These are phyloP conservation scores for Helotiales sp. DNA, from an alignment of 2,329 filamentous ascomycete species.

Conservation along the genomic window DNA sequence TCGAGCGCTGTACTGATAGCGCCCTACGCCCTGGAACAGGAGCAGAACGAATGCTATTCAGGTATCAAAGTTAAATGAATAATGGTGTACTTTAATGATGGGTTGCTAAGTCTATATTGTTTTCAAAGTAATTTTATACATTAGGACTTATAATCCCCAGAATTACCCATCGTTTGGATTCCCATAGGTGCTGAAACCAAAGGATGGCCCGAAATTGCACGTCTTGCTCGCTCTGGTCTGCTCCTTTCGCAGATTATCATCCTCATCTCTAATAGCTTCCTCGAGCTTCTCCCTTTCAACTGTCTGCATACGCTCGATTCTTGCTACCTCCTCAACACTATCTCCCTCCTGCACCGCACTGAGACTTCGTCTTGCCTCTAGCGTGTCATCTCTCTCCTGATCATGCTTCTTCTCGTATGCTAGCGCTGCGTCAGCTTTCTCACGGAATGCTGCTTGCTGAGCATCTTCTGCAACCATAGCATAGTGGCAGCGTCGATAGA, in stretches of 20 bases:
- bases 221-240: constrained; percentile 17
- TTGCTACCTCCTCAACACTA: constrained; percentile 13
- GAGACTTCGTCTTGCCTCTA: constrained; percentile 10
- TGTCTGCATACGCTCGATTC: constrained; percentile 7
- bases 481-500: constrained; percentile 43
- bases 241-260: constrained; percentile 15
- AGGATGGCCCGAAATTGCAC: constrained; percentile 35
- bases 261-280: constrained; percentile 29
- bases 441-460: constrained; percentile 35
- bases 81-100: too few relatives aligned
- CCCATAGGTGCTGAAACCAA: constrained; percentile 17
- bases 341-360: constrained; percentile 6
- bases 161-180: neutral
- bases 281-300: constrained; percentile 30
- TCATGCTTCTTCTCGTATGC: constrained; percentile 34
- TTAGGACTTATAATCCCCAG: neutral
- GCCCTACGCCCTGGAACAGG: neutral
- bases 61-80: too few relatives aligned
- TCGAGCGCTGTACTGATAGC: neutral
- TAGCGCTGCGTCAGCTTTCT: constrained; percentile 39
- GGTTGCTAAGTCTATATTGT: neutral
- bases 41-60: neutral
- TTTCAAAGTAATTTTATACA: neutral
- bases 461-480: constrained; percentile 40
- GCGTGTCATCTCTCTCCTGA: constrained; percentile 14